Base-by-base conservation (phyloP, 2,329 filamentous ascomycete genomes). In the Sporothrix humicola region DNA sequence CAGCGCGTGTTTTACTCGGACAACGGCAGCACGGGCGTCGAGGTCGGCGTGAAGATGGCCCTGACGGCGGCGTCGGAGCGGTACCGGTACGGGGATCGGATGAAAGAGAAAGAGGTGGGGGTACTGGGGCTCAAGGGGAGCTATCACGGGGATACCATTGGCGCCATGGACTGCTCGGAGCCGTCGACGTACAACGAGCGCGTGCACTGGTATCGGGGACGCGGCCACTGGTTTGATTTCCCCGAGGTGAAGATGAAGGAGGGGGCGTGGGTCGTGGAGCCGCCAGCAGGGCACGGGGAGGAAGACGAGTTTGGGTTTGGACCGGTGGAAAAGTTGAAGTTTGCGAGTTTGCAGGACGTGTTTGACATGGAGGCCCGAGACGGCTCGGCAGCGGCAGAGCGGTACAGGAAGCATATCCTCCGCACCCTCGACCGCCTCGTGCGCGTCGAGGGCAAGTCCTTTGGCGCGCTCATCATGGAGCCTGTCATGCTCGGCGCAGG, bases 121-220 rank as follows among this genome's bases (percentile, higher is more conserved):
- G 88, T 96, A 2, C 80, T 97, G 2, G 93, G 93, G 0, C 83
- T 97, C 10, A 92, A 91, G 79, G 93, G 93, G 0, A 92, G 91
- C 76, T 97, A 97, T 78, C 94, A 97, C 77, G 94, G 93, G 1
- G 94, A 97, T 78, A 97, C 93, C 0, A 94, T 97, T 65, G 93
- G 93, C 0, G 93, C 92, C 0, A 96, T 97, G 94, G 93, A 96
- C 80, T 92, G 90, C 71, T 90, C 92, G 0, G 93, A 96, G 79
- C 93, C 93, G 0, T 91, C 88, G 48, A 88, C 88, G 0, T 97
- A 87, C 80, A 97, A 97, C 78, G 88, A 93, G 77, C 93, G 93
- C 79, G 91, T 95, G 0, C 93, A 96, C 78, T 97, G 93, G 93
- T 97, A 97, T 79, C 84, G 89, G 74, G 93, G 92, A 0, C 89